phyloP scores from a whole-genome alignment of 2,329 filamentous ascomycete species.

The Teratosphaeriaceae sp. region DNA sequence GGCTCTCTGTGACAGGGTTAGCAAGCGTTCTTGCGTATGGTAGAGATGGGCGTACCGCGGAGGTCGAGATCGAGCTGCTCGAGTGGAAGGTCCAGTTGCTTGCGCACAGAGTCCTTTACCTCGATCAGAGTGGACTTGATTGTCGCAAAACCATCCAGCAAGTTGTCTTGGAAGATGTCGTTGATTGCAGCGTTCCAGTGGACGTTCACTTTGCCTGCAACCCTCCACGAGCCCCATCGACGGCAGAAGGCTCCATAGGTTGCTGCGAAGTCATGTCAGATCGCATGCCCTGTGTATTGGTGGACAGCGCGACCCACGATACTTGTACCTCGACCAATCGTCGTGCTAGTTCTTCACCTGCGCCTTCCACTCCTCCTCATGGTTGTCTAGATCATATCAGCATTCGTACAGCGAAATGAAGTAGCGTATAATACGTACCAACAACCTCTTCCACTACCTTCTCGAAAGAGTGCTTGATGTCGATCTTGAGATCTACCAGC shows the following conservation, averaged over 20 bases:
- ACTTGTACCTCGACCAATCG: slow-evolving; percentile 4
- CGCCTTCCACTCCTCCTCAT: background rate
- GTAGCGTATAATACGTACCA: background rate
- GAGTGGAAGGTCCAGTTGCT: background rate
- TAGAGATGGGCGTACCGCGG: background rate
- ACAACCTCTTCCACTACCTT: background rate
- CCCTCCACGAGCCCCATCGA: slow-evolving; percentile 7
- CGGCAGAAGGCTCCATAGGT: slow-evolving; percentile 9
- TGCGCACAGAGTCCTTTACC: background rate
- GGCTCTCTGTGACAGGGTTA: background rate
- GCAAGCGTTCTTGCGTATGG: background rate
- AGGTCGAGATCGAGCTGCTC: background rate
- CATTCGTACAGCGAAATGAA: background rate
- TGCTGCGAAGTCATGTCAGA: too few species aligned
- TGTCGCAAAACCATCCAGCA: background rate
- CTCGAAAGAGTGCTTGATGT: slow-evolving; percentile 3
- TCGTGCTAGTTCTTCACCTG: slow-evolving; percentile 1
- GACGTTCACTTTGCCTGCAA: background rate
- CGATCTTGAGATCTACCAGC: background rate
- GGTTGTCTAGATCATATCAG: background rate
- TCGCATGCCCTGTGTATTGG: too few species aligned
- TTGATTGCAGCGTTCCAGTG: slow-evolving; percentile 6
- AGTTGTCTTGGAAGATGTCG: background rate
- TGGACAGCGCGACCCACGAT: too few species aligned
- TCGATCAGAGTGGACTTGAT: background rate